Conservation (phyloP, 306 rosid genomes). For the Canavalia ensiformis region DNA sequence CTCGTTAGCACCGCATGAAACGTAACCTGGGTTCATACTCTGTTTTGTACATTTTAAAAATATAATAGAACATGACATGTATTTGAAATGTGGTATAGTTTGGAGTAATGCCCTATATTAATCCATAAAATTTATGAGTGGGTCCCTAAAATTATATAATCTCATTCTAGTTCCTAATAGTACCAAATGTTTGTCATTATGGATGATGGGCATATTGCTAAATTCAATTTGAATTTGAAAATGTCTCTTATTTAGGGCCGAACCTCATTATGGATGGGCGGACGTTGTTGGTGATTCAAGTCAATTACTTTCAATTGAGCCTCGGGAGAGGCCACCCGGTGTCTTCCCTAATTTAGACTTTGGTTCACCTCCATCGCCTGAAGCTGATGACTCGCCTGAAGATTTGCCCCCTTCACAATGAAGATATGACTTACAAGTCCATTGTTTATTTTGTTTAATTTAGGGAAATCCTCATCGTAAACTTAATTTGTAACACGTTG, state of each 20-base stretch:
- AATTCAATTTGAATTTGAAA: conserved; percentile 36
- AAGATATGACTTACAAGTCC: conserved; percentile 41
- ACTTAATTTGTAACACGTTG: conserved; percentile 43
- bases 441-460: conserved; percentile 39
- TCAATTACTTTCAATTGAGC: conserved; percentile 85
- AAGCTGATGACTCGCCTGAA: conserved; percentile 55
- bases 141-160: not conserved
- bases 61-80: not conserved
- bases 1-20: not conserved
- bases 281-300: conserved; percentile 94
- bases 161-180: not conserved
- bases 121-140: not conserved
- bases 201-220: not conserved
- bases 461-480: conserved; percentile 42
- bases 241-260: conserved; percentile 69
- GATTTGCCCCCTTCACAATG: conserved; percentile 66
- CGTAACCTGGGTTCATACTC: not conserved
- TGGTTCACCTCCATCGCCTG: conserved; percentile 56
- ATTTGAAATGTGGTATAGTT: not conserved
- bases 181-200: not conserved
- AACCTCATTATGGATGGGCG: conserved; percentile 98
- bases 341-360: conserved; percentile 80
- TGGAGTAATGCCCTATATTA: not conserved
- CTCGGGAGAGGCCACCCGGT: conserved; percentile 87
- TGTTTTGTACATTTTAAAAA: not conserved